Evolutionary conservation across 1,284 basidiomycete genomes (phyloP), one percentile per base, ranked within the genome.

Genomic region (Mycena sp.): DNA sequence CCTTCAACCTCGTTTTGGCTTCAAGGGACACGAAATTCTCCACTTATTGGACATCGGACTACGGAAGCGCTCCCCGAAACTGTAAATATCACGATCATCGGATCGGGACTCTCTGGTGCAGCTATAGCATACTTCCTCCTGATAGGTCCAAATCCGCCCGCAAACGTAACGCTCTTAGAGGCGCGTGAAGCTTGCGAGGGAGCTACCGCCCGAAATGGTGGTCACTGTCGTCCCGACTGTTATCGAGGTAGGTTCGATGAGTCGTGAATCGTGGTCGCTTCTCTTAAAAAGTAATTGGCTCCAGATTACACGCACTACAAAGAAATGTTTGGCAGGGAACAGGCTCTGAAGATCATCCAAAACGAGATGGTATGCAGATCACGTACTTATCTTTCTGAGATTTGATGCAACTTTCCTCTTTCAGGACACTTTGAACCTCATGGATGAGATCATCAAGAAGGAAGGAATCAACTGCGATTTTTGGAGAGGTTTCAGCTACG

Each of bases 381-480:
- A n/a, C n/a, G n/a, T n/a, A n/a, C n/a, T n/a, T n/a, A n/a, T n/a
- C n/a, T n/a, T n/a, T n/a, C n/a, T n/a, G n/a, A n/a, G n/a, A n/a
- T n/a, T n/a, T n/a, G n/a, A n/a, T n/a, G n/a, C n/a, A n/a, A n/a
- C 2, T 43, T 19, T 11, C 6, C 32, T n/a, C 32, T 23, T 10
- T 25, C 11, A 73, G 71, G 71, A 74, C 30, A 74, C 72, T 16
- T 67, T 73, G 12, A 61, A 70, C 25, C 72, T 73, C 38, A 38
- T 70, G 30, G 40, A 30, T 2, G 70, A 73, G 45, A 61, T 72
- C 12, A 66, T 73, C 32, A 56, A 65, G 45, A 70, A 71, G 55
- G 73, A 74, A 44, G 62, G 63, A 16, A 72, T 75, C 52, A 70
- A 75, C 57, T 75, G 74, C 57, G 74, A 75, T 63, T 73, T 74